Base-by-base conservation (phyloP, 768 basidiomycete species). In the Phanerochaete carnosa region DNA sequence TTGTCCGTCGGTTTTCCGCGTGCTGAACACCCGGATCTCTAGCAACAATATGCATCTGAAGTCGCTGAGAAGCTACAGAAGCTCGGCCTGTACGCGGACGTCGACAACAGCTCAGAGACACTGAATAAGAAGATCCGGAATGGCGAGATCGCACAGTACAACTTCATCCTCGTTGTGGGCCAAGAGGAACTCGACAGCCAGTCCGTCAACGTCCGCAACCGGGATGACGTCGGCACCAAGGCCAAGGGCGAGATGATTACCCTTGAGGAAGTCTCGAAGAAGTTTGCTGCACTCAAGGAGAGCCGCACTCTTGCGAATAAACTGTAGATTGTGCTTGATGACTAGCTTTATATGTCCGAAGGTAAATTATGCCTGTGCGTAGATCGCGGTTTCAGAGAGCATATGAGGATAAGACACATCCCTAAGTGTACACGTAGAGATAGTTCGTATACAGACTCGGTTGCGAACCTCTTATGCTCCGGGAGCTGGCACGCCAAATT, bases 111-210 rank as follows among this genome's bases (percentile, higher is more conserved):
- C 35, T 87, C 89, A 45, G 89, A 97, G 69, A 98, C 97, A 0
- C 83, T 98, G 28, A 89, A 86, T 61, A 98, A 98, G 85, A 98
- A 98, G 82, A 93, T 99, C 69, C 84, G 95, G 29, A 98, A 98
- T 72, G 95, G 92, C 23, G 95, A 99, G 77, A 86, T 96, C 64
- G 92, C 95, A 32, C 96, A 98, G 73, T 97, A 96, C 77, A 98
- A 98, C 76, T 98, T 97, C 72, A 94, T 98, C 67, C 82, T 98
- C 65, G 94, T 98, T 61, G 96, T 98, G 58, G 97, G 97, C 29
- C 89, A 95, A 69, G 91, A 94, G 65, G 97, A 99, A 75, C 76
- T 93, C 58, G 89, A 94, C 61, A 79, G 81, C 46, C 83, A 83
- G 45, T 92, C 96, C 5, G 97, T 98, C 64, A 98, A 99, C 70